Evolutionary conservation across 139 green algal species (phyloP).

Genomic region (Volvox reticuliferus): DNA sequence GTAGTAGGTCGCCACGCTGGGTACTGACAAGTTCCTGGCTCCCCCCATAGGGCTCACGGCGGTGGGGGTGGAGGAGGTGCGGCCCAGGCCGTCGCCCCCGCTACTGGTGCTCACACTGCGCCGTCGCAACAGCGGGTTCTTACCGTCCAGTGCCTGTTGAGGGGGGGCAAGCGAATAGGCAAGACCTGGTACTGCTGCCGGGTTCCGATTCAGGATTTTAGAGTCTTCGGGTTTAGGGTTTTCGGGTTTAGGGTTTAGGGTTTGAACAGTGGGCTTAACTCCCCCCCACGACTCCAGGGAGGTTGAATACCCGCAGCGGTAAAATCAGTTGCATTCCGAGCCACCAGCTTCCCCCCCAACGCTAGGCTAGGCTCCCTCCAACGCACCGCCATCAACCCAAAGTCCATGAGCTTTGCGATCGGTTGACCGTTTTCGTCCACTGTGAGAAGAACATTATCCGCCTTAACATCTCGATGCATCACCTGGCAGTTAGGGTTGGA

Average conservation of each 20-base stretch:
- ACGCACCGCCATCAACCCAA: conserved; percentile 32
- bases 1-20: conserved; percentile 39
- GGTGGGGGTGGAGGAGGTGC: neutral
- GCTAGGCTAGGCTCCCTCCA: neutral
- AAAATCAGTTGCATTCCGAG: too few species aligned
- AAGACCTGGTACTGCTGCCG: too few species aligned
- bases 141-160: conserved; percentile 24
- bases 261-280: too few species aligned
- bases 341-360: too few species aligned
- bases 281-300: too few species aligned
- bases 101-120: neutral
- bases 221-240: too few species aligned
- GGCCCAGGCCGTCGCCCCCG: neutral
- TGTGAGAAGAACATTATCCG: conserved; percentile 41
- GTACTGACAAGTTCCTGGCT: neutral
- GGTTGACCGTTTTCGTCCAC: neutral
- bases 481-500: neutral
- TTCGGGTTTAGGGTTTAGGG: too few species aligned
- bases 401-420: conserved; percentile 37
- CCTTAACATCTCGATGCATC: conserved; percentile 43
- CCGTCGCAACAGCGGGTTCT: conserved; percentile 35
- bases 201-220: too few species aligned
- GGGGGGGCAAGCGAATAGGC: too few species aligned
- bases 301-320: too few species aligned
- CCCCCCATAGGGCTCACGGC: neutral